Evolutionary conservation across 2,329 filamentous ascomycete species (phyloP).

Genomic region (Trichothecium sympodiale): DNA sequence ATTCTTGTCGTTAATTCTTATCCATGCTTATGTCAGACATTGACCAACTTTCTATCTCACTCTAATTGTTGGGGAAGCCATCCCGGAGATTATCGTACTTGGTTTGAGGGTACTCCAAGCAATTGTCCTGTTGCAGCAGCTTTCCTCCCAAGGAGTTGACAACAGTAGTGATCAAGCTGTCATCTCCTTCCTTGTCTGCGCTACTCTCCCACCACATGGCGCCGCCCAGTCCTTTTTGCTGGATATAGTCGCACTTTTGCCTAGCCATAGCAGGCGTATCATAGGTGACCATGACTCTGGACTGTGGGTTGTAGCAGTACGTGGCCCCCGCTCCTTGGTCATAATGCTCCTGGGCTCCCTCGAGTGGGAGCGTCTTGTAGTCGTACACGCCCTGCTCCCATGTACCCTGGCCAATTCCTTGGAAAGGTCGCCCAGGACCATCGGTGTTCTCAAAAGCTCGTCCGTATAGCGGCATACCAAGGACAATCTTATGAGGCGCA

Average conservation of each 20-base stretch:
- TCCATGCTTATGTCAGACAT: not conserved
- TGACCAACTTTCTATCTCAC: not conserved
- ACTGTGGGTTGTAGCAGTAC: conserved; percentile 61
- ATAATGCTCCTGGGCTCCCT: conserved; percentile 50
- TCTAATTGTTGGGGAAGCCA: conserved; percentile 38
- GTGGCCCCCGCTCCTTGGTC: conserved; percentile 58
- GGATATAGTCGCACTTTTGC: conserved; percentile 63
- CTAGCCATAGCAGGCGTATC: conserved; percentile 58
- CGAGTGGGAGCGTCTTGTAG: conserved; percentile 71
- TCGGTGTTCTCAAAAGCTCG: conserved; percentile 72
- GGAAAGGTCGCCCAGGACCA: conserved; percentile 59
- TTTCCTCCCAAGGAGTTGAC: conserved; percentile 47
- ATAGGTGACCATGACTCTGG: conserved; percentile 65
- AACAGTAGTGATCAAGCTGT: conserved; percentile 59
- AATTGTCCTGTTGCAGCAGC: conserved; percentile 45
- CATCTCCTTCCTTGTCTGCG: conserved; percentile 54
- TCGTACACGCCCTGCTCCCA: conserved; percentile 85
- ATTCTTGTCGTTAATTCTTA: no score
- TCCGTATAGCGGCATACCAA: conserved; percentile 90
- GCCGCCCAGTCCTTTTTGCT: conserved; percentile 58
- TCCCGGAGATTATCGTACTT: conserved; percentile 61
- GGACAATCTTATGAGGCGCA: conserved; percentile 59
- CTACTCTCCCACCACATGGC: conserved; percentile 98
- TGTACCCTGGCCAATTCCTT: conserved; percentile 63
- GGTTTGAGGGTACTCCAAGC: conserved; percentile 49